A percentile compares a stretch with the other conserved stretches of the same genome.
Evolutionary conservation across 176 grass and related monocot species (phyloP).

Genomic region (Aegilops sharonensis): DNA sequence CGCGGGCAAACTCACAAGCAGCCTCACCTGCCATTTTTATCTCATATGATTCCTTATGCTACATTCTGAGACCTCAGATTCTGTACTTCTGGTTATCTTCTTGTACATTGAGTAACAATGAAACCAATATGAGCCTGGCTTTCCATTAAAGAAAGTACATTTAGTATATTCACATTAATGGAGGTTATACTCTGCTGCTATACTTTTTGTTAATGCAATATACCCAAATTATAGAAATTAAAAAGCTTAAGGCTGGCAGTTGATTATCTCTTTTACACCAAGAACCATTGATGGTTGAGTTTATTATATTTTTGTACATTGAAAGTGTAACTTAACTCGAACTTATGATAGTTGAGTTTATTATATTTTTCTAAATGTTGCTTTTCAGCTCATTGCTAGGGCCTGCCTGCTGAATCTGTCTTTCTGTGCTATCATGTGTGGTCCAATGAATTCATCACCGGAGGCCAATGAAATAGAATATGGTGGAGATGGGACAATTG

Average conservation of each 20-base stretch:
- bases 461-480: conserved; percentile 53
- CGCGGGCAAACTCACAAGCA: not conserved
- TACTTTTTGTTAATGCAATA: not conserved
- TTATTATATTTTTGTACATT: conserved; percentile 25
- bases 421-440: conserved; percentile 58
- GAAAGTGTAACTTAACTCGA: not conserved
- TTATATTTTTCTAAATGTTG: not conserved
- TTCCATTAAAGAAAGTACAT: not conserved
- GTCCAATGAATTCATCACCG: conserved; percentile 46
- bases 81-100: not conserved
- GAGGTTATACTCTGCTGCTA: not conserved
- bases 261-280: conserved; percentile 1
- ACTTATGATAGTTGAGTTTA: not conserved
- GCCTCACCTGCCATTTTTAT: not conserved
- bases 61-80: not conserved
- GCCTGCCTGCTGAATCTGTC: conserved; percentile 60
- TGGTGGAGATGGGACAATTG: conserved; percentile 79
- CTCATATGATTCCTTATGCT: not conserved
- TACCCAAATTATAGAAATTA: not conserved
- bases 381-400: conserved; percentile 90
- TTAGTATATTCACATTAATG: conserved; percentile 6
- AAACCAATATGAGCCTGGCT: conserved; percentile 8
- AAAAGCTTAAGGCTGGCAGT: not conserved
- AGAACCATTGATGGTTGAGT: not conserved
- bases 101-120: not conserved